phyloP scores from a whole-genome alignment of 306 rosid genomes.

The Canavalia ensiformis region DNA sequence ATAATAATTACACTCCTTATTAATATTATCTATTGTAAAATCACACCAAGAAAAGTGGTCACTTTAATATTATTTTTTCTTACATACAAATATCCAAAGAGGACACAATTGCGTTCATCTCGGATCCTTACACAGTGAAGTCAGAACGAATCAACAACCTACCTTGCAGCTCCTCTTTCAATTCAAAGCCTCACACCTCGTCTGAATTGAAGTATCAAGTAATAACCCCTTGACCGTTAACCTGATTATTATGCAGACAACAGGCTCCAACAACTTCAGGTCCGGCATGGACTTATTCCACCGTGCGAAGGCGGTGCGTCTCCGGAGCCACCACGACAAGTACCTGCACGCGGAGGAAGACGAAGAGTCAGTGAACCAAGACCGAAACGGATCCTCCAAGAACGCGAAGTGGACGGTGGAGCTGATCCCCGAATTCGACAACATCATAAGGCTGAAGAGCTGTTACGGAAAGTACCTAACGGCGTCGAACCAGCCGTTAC shows the following conservation, averaged over 20 bases:
- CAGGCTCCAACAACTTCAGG: conserved; percentile 25
- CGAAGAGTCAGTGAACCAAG: conserved; percentile 77
- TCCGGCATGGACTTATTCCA: conserved; percentile 68
- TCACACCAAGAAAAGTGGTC: too few species aligned
- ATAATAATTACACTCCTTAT: too few species aligned
- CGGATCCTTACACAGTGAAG: too few species aligned
- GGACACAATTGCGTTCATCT: too few species aligned
- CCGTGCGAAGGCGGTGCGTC: conserved; percentile 79
- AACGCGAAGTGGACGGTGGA: conserved; percentile 74
- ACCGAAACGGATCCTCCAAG: conserved; percentile 70
- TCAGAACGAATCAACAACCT: too few species aligned
- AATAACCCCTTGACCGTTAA: too few species aligned
- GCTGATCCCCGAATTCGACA: conserved; percentile 55
- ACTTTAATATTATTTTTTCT: too few species aligned
- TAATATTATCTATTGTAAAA: too few species aligned
- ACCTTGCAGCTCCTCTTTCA: too few species aligned
- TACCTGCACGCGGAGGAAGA: conserved; percentile 83
- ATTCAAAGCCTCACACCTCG: too few species aligned
- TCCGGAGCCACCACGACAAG: conserved; percentile 83
- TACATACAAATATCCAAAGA: too few species aligned
- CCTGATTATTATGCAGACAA: not conserved
- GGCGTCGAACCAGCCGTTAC: conserved; percentile 72
- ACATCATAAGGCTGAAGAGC: conserved; percentile 76
- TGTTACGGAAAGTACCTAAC: conserved; percentile 78
- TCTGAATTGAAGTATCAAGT: too few species aligned